Evolutionary conservation across 202 grass and related monocot species (phyloP).

Genomic region (Zoysia matrella): DNA sequence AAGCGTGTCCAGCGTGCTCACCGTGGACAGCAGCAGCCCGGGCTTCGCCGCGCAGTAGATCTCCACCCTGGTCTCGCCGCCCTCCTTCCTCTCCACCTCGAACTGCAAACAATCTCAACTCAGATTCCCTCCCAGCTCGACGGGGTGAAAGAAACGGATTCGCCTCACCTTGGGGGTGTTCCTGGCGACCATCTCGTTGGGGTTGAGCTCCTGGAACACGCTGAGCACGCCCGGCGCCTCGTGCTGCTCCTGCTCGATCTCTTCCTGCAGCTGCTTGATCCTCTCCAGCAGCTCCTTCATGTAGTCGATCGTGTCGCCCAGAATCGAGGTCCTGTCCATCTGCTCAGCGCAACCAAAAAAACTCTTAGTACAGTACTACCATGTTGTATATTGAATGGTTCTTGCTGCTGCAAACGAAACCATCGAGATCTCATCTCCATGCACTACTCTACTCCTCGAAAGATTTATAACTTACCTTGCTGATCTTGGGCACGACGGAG

Average conservation of each 20-base stretch:
- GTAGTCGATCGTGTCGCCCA: conserved; percentile 96
- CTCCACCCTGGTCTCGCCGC: conserved; percentile 80
- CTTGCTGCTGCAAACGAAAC: not conserved
- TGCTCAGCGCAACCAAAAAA: conserved; percentile 18
- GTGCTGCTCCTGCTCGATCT: conserved; percentile 55
- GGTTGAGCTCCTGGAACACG: conserved; percentile 74
- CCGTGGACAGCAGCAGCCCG: conserved; percentile 85
- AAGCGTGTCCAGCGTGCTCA: conserved; percentile 80
- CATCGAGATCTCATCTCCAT: no score
- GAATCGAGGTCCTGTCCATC: no score
- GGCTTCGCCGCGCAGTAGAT: conserved; percentile 89
- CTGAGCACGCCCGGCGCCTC: conserved; percentile 57
- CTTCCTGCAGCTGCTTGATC: conserved; percentile 83
- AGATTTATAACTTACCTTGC: conserved; percentile 8
- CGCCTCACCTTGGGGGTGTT: conserved; percentile 75
- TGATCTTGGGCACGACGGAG: conserved; percentile 27
- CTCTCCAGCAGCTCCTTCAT: conserved; percentile 98
- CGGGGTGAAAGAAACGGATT: no score
- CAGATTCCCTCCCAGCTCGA: not conserved
- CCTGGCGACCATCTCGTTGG: conserved; percentile 84
- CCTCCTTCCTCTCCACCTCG: conserved; percentile 85
- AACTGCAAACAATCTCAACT: conserved; percentile 42
- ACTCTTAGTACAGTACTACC: not conserved
- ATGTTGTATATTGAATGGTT: no score
- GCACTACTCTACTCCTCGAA: no score